Evolutionary conservation across 2,329 filamentous ascomycete genomes (phyloP).

Genomic region (Colletotrichum spaethianum): DNA sequence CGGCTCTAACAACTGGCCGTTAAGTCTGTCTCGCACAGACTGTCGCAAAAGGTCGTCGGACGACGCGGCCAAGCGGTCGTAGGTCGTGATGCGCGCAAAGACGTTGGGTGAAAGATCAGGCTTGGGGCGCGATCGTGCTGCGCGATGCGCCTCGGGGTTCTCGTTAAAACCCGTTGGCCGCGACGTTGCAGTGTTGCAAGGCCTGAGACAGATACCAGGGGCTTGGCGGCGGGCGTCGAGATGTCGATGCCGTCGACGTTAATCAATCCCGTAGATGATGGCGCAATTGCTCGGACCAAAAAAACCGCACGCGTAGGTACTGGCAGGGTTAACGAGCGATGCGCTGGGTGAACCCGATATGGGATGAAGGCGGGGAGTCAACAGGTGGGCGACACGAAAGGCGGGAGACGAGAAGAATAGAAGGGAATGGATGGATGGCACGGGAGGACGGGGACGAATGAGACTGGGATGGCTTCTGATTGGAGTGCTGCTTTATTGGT

Average conservation of each 20-base stretch:
- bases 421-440: constrained; percentile 19
- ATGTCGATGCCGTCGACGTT: background rate
- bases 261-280: background rate
- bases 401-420: constrained; percentile 10
- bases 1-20: background rate
- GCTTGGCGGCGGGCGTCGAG: constrained; percentile 12
- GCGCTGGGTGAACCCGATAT: constrained; percentile 8
- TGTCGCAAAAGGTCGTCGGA: constrained; percentile 17
- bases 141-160: constrained; percentile 17
- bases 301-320: background rate
- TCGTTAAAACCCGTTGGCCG: constrained; percentile 5
- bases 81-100: background rate
- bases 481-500: constrained; percentile 28
- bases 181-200: constrained; percentile 32
- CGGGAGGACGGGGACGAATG: constrained; percentile 13
- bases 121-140: constrained; percentile 6
- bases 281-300: background rate
- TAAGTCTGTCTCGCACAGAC: constrained; percentile 21
- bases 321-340: constrained; percentile 11
- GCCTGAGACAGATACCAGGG: constrained; percentile 15
- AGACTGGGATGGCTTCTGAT: constrained; percentile 29
- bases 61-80: background rate
- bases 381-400: constrained; percentile 17
- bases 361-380: constrained; percentile 16
- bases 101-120: constrained; percentile 14